Evolutionary conservation across 2,329 filamentous ascomycete genomes (phyloP).

Genomic region (Orbilia javanica): DNA sequence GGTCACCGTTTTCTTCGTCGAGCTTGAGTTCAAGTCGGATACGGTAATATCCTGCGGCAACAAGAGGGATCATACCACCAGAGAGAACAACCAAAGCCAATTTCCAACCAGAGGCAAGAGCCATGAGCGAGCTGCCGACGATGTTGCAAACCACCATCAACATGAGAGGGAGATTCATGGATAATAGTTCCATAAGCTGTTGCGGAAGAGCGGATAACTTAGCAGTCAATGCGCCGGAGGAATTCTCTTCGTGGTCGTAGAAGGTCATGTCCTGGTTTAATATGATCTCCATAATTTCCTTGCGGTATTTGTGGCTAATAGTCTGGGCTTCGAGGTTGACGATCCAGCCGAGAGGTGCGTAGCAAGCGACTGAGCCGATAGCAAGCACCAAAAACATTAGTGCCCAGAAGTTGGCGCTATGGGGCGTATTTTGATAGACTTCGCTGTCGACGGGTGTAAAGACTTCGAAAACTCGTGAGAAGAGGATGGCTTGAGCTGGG

Average conservation of each 20-base stretch:
- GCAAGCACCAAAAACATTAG: constrained; percentile 76
- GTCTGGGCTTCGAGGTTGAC: constrained; percentile 57
- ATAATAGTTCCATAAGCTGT: constrained; percentile 69
- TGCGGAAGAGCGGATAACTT: constrained; percentile 64
- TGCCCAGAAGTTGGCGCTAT: constrained; percentile 72
- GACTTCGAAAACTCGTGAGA: constrained; percentile 70
- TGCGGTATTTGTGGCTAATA: constrained; percentile 58
- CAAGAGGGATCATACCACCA: constrained; percentile 67
- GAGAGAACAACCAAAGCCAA: constrained; percentile 69
- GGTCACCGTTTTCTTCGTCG: constrained; percentile 66
- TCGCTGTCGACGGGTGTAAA: constrained; percentile 66
- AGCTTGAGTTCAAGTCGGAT: constrained; percentile 69
- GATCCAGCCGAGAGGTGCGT: constrained; percentile 59
- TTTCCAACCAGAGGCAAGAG: constrained; percentile 69
- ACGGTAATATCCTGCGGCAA: constrained; percentile 68
- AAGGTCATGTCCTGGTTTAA: constrained; percentile 67
- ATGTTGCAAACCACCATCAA: constrained; percentile 68
- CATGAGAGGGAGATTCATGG: constrained; percentile 69
- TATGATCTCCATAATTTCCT: constrained; percentile 67
- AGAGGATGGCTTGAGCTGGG: constrained; percentile 71
- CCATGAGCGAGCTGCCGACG: constrained; percentile 67
- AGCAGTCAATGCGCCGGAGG: constrained; percentile 64
- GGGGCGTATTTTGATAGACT: constrained; percentile 63
- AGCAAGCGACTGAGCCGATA: constrained; percentile 66
- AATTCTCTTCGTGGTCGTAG: constrained; percentile 59